Conservation (phyloP, 2,329 filamentous ascomycete species). For the Pestalotiopsis sp. region DNA sequence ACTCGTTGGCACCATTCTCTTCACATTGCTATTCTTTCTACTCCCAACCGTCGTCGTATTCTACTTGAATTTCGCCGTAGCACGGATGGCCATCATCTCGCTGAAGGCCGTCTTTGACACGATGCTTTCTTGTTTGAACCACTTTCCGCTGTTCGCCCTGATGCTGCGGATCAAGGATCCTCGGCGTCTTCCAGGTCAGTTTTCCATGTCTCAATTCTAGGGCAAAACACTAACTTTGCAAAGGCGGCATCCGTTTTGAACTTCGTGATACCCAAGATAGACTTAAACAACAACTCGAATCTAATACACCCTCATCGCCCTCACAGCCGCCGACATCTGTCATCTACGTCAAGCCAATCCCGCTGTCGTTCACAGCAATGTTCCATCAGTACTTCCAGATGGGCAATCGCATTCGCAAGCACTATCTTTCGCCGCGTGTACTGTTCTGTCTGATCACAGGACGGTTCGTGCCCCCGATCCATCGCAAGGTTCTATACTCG, state of each 20-base stretch:
- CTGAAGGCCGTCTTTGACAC: constrained; percentile 92
- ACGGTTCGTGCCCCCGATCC: constrained; percentile 92
- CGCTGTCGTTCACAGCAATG: constrained; percentile 88
- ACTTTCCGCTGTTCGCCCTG: constrained; percentile 94
- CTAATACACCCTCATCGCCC: constrained; percentile 22
- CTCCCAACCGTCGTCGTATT: constrained; percentile 95
- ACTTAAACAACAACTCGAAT: constrained; percentile 38
- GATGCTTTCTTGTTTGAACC: constrained; percentile 89
- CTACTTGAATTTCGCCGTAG: constrained; percentile 93
- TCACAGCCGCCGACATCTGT: constrained; percentile 71
- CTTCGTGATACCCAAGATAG: constrained; percentile 72
- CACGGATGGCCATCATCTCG: constrained; percentile 92
- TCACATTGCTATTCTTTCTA: constrained; percentile 92
- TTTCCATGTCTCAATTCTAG: neutral
- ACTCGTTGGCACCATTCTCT: constrained; percentile 92
- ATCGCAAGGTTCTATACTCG: constrained; percentile 91
- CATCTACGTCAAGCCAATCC: constrained; percentile 88
- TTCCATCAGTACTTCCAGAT: constrained; percentile 98
- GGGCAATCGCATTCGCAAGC: constrained; percentile 86
- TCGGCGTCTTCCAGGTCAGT: constrained; percentile 77
- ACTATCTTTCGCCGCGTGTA: constrained; percentile 89
- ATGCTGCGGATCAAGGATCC: constrained; percentile 97
- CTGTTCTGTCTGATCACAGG: constrained; percentile 87
- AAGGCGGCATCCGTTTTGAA: constrained; percentile 86
- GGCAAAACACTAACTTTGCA: constrained; percentile 25